Percentiles rank a stretch among this genome's conserved stretches.
These are phyloP conservation scores for Malania oleifera DNA, from an alignment of 164 flowering plant genomes.

Conservation along the genomic window DNA sequence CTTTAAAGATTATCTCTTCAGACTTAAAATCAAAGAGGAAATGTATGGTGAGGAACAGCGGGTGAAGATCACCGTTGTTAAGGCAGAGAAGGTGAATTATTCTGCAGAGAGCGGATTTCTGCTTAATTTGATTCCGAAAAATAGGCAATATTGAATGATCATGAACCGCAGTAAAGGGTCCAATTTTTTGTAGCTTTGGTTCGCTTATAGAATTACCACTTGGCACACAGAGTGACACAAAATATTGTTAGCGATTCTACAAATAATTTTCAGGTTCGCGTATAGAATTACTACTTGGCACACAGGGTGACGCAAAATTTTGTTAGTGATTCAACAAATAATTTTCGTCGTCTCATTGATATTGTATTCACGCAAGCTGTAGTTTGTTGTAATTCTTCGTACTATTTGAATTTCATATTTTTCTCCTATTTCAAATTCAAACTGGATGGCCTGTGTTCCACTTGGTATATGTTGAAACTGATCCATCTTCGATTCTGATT, in stretches of 20 bases:
- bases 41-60: constrained; percentile 80
- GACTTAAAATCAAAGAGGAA: constrained; percentile 91
- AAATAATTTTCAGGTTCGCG: too few relatives aligned
- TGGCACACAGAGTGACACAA: too few relatives aligned
- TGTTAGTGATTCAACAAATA: neutral
- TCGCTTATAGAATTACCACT: too few relatives aligned
- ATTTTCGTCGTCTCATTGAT: neutral
- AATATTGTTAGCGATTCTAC: too few relatives aligned
- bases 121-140: constrained; percentile 47
- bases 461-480: too few relatives aligned
- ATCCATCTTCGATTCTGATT: too few relatives aligned
- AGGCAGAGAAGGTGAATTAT: constrained; percentile 66
- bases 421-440: neutral
- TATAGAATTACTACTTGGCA: too few relatives aligned
- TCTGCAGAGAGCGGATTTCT: constrained; percentile 51
- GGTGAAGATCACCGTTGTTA: constrained; percentile 78
- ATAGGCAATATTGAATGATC: neutral
- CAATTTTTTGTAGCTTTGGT: neutral
- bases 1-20: constrained; percentile 53
- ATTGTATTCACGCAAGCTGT: neutral
- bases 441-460: too few relatives aligned
- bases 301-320: neutral
- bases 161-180: neutral
- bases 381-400: neutral
- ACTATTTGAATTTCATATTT: neutral